Evolutionary conservation across 768 basidiomycete genomes (phyloP), one percentile per base, ranked within the genome.

Genomic region (Hygrophoropsis aurantiaca): DNA sequence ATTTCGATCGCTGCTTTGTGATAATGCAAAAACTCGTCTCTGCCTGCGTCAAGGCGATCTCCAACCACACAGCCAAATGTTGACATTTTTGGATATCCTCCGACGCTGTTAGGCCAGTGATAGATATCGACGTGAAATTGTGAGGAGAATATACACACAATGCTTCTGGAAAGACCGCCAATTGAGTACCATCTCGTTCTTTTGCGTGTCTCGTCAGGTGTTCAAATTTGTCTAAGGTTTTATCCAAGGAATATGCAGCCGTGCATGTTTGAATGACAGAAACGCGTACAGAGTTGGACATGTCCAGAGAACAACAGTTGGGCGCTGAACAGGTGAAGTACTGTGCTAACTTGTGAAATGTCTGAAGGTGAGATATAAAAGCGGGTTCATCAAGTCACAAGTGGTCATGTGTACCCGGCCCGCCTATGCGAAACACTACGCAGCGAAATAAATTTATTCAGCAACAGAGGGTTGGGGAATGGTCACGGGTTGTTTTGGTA

Each of bases 1-100:
- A 85, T 66, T 13, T 78, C 74, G 44, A 85, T 74, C 5, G 82
- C 82, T 11, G 77, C 75, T 3, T 67, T 61, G 47, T 77, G 58
- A 58, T 84, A 85, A 18, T 69, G 71, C 20, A 81, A 52, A 55
- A 72, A 85, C 55, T 84, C 82, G 26, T 84, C 78, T 20, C 84
- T 73, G 8, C 83, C 83, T 43, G 72, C 65, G 0, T 67, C 61
- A 2, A 64, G 53, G 20, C 82, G 73, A 0, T 73, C 71, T 21
- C 84, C 84, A 0, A 85, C 72, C 5, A 66, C 52, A 49, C 68
- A 52, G 55, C 57, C 64, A 42, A 65, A 69, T 1, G 72, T 74
- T 1, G 79, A 80, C 62, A 72, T 68, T 53, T 80, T 81, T 8
- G 82, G 81, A 55, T 83, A 83, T 2, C 81, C 81, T 4, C 81